phyloP scores from a whole-genome alignment of 2,329 filamentous ascomycete genomes.

The Moelleriella libera region DNA sequence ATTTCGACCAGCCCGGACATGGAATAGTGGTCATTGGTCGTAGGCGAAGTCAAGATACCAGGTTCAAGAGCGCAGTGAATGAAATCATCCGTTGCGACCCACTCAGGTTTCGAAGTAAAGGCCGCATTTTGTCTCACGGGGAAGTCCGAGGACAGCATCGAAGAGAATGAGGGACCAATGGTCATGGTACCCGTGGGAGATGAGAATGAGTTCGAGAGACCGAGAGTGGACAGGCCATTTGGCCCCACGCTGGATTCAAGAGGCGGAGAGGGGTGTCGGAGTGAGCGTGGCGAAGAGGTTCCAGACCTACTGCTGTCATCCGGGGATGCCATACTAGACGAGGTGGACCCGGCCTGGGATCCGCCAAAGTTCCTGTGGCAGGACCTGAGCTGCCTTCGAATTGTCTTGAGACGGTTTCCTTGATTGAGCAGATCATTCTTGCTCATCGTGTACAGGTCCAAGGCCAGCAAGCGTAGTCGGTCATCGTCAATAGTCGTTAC shows the following conservation, averaged over 20 bases:
- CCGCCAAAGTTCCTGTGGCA: background rate
- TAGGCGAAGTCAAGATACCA: background rate
- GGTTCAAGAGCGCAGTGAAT: background rate
- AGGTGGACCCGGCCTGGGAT: background rate
- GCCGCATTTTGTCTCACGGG: background rate
- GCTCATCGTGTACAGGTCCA: slow-evolving; percentile 12
- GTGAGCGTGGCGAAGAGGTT: background rate
- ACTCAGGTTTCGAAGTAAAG: background rate
- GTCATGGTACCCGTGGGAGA: background rate
- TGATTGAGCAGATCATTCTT: slow-evolving; percentile 15
- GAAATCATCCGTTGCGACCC: background rate
- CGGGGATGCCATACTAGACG: background rate
- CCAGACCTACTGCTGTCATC: background rate
- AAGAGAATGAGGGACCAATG: background rate
- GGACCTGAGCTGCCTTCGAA: slow-evolving; percentile 11
- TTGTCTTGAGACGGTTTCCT: slow-evolving; percentile 8
- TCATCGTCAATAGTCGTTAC: slow-evolving; percentile 7
- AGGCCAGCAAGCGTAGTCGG: slow-evolving; percentile 9
- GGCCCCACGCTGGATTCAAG: background rate
- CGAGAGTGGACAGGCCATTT: background rate
- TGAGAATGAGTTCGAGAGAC: background rate
- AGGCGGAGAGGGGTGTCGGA: background rate
- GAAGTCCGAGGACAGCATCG: background rate
- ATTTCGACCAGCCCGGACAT: background rate
- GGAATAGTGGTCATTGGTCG: background rate